A percentile compares a stretch with the other conserved stretches of the same genome.
Evolutionary conservation across 805 yeast genomes (phyloP).

Genomic region (Kuraishia capsulata): DNA sequence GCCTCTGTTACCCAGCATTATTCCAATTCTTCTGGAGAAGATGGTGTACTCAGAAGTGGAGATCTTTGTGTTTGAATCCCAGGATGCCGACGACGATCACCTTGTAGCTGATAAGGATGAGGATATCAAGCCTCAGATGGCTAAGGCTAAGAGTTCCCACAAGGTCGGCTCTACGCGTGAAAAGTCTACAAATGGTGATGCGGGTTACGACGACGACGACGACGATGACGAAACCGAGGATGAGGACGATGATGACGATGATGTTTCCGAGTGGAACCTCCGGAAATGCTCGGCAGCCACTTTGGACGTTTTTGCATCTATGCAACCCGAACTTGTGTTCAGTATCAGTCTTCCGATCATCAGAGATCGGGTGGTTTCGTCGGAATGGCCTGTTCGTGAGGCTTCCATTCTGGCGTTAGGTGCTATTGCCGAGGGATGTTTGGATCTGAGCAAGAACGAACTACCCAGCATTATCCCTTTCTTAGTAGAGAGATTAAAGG

Average conservation of each 20-base stretch:
- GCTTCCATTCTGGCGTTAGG: constrained; percentile 93
- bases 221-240: constrained; percentile 61
- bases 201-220: constrained; percentile 26
- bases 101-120: constrained; percentile 74
- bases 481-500: constrained; percentile 70
- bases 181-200: constrained; percentile 9
- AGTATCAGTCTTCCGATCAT: constrained; percentile 64
- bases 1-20: constrained; percentile 49
- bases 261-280: constrained; percentile 75
- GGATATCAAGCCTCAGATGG: constrained; percentile 78
- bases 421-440: constrained; percentile 86
- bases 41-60: constrained; percentile 90
- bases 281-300: constrained; percentile 95
- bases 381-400: constrained; percentile 85
- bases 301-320: constrained; percentile 68
- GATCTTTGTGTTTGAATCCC: constrained; percentile 47
- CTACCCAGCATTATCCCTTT: constrained; percentile 79
- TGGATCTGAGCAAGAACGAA: constrained; percentile 58
- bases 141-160: constrained; percentile 46
- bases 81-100: constrained; percentile 71
- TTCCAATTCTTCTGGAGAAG: constrained; percentile 71
- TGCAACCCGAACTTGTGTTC: constrained; percentile 59
- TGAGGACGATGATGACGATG: constrained; percentile 63
- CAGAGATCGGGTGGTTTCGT: constrained; percentile 57
- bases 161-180: constrained; percentile 11